A percentile compares a stretch with the other conserved stretches of the same genome.
phyloP scores from a whole-genome alignment of 2,329 filamentous ascomycete genomes.

The Laburnicola sp. region DNA sequence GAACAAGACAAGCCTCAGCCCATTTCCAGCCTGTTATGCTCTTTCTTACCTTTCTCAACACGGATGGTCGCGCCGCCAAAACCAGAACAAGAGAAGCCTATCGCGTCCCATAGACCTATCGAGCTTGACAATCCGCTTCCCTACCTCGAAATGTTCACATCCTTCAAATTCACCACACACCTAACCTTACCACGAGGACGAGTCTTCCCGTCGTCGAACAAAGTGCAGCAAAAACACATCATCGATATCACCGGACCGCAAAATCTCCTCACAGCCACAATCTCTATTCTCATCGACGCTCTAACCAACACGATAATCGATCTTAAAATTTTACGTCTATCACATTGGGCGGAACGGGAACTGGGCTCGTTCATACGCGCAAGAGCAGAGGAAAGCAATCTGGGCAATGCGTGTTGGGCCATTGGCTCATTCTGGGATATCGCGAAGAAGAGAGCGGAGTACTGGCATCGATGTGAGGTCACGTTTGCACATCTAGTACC shows the following conservation, averaged over 20 bases:
- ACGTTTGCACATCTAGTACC: conserved; percentile 47
- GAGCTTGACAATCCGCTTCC: conserved; percentile 66
- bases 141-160: conserved; percentile 72
- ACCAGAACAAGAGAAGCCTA: conserved; percentile 35
- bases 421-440: conserved; percentile 70
- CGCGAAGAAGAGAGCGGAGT: conserved; percentile 62
- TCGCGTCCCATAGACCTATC: conserved; percentile 66
- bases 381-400: conserved; percentile 52
- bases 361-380: conserved; percentile 58
- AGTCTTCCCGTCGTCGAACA: conserved; percentile 14
- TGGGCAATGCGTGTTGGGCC: conserved; percentile 66
- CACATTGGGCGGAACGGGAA: conserved; percentile 62
- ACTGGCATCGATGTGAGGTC: conserved; percentile 61
- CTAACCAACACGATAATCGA: conserved; percentile 53
- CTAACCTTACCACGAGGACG: conserved; percentile 40
- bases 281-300: conserved; percentile 60
- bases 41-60: conserved; percentile 46
- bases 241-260: conserved; percentile 57
- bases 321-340: conserved; percentile 59
- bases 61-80: conserved; percentile 31
- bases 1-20: conserved; percentile 26
- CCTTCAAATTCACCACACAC: conserved; percentile 63
- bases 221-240: conserved; percentile 48
- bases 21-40: conserved; percentile 43
- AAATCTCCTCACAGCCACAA: conserved; percentile 60